Conservation (phyloP, 2,329 filamentous ascomycete genomes). For the Phialophora tarda region DNA sequence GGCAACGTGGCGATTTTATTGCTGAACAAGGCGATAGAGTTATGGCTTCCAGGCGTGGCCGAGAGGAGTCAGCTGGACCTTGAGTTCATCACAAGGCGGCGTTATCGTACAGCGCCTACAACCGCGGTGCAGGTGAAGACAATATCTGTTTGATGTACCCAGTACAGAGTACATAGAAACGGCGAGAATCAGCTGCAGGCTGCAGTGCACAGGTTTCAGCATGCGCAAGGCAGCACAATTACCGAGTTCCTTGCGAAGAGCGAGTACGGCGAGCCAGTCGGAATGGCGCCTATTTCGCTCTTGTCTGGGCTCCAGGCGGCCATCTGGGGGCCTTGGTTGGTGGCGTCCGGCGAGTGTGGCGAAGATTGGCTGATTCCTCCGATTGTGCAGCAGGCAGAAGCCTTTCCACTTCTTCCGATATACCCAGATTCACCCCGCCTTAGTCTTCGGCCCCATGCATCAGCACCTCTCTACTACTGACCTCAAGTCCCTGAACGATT, state of each 20-base stretch:
- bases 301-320: neutral
- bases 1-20: neutral
- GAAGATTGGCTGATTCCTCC: slow-evolving; percentile 24
- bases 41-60: neutral
- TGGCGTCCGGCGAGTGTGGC: slow-evolving; percentile 18
- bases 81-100: neutral
- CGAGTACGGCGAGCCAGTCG: slow-evolving; percentile 10
- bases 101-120: neutral
- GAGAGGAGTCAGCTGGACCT: neutral
- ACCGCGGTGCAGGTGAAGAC: neutral
- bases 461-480: neutral
- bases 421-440: slow-evolving; percentile 28
- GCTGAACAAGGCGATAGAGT: neutral
- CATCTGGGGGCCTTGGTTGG: slow-evolving; percentile 6
- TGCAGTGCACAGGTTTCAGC: neutral
- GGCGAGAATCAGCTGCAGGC: neutral
- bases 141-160: neutral
- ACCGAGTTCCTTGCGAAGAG: slow-evolving; percentile 6
- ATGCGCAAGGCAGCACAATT: slow-evolving; percentile 8
- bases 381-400: slow-evolving; percentile 32
- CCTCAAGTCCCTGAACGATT: slow-evolving; percentile 6
- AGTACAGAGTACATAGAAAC: too few species aligned
- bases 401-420: slow-evolving; percentile 28
- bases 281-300: slow-evolving; percentile 9
- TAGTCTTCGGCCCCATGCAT: slow-evolving; percentile 13